These are phyloP conservation scores for Peniophora sp. DNA, from an alignment of 1,284 basidiomycete species.

Conservation along the genomic window DNA sequence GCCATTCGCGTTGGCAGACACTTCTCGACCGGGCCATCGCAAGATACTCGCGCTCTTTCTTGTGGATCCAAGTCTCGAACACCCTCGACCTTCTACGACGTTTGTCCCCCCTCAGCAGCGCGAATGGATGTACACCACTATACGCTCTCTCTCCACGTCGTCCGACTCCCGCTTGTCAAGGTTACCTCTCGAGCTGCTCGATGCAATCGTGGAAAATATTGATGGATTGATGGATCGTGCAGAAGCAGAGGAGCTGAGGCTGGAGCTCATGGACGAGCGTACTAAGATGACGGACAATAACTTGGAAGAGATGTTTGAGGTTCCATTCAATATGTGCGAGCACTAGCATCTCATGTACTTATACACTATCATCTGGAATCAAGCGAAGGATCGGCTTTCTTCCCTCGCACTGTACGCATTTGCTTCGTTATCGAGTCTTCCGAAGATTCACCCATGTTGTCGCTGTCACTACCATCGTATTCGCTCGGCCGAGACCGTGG, in stretches of 20 bases:
- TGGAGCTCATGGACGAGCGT: slow-evolving; percentile 24
- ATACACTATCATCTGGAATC: too few species aligned
- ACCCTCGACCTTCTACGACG: slow-evolving; percentile 25
- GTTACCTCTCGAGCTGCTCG: slow-evolving; percentile 16
- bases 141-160: background rate
- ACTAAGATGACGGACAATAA: slow-evolving; percentile 1
- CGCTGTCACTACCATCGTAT: slow-evolving; percentile 35
- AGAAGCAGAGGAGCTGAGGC: slow-evolving; percentile 22
- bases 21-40: slow-evolving; percentile 33
- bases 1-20: slow-evolving; percentile 33
- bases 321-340: background rate
- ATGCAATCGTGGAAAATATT: slow-evolving; percentile 13
- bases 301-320: background rate
- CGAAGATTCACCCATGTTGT: slow-evolving; percentile 7
- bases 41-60: slow-evolving; percentile 44
- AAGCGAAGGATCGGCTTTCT: too few species aligned
- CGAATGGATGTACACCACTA: slow-evolving; percentile 24
- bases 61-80: slow-evolving; percentile 37
- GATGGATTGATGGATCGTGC: slow-evolving; percentile 16
- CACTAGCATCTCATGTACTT: too few species aligned
- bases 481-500: slow-evolving; percentile 52
- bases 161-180: background rate
- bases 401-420: slow-evolving; percentile 37
- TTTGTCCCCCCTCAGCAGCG: slow-evolving; percentile 36
- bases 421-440: background rate